Evolutionary conservation across 2,329 filamentous ascomycete species (phyloP).

Genomic region (Aureobasidium sp.): DNA sequence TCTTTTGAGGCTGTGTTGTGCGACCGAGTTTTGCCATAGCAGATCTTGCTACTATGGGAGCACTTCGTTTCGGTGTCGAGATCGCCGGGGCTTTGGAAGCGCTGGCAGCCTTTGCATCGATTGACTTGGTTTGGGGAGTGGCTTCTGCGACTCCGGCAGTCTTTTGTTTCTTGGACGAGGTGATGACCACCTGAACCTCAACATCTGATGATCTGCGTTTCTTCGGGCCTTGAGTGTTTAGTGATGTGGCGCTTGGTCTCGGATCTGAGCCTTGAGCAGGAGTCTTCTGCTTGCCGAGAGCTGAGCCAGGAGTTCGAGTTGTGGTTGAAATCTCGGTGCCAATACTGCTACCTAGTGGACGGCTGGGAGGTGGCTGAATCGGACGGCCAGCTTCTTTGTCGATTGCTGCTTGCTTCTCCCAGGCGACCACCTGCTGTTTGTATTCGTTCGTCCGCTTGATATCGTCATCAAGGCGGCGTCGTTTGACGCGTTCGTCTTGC

Average conservation of each 20-base stretch:
- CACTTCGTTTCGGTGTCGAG: background rate
- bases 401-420: background rate
- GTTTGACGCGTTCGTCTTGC: background rate
- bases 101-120: background rate
- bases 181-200: conserved; percentile 2
- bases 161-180: conserved; percentile 4
- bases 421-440: background rate
- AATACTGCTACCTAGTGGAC: conserved; percentile 6
- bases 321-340: background rate
- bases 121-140: background rate
- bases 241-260: background rate
- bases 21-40: background rate
- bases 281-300: background rate
- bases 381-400: background rate
- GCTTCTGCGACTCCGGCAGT: background rate
- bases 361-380: background rate
- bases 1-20: background rate
- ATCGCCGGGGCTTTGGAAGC: background rate
- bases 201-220: background rate
- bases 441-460: background rate
- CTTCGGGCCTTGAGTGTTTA: background rate
- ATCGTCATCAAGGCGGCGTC: conserved; percentile 8
- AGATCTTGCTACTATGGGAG: background rate
- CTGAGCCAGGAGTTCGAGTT: background rate
- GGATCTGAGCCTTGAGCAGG: background rate